Evolutionary conservation across 169 alveolate genomes (phyloP).

Genomic region (Blepharisma undulans): DNA sequence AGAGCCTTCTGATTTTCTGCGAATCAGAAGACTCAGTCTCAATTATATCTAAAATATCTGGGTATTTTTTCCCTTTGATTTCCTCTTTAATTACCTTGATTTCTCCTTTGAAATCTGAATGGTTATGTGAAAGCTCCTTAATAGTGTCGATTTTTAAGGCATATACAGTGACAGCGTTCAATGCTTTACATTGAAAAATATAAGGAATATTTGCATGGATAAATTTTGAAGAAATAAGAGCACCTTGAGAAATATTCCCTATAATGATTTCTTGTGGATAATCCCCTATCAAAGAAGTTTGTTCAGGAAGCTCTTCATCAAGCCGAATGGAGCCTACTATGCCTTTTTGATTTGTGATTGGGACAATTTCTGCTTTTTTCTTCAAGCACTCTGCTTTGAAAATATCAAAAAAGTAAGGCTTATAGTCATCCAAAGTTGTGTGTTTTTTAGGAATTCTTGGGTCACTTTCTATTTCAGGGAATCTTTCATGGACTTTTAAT

Average conservation of each 20-base stretch:
- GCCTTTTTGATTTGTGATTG: not conserved
- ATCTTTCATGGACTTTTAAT: not conserved
- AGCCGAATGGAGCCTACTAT: not conserved
- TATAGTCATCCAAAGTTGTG: not conserved
- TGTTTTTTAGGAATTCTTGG: not conserved
- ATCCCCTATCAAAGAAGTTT: conserved; percentile 19
- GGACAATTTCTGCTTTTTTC: conserved; percentile 20
- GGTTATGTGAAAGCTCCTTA: not conserved
- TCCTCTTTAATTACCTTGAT: not conserved
- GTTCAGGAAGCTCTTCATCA: not conserved
- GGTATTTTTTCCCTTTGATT: not conserved
- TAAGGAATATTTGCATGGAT: not conserved
- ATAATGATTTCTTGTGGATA: conserved; percentile 33
- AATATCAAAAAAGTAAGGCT: conserved; percentile 1
- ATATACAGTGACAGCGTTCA: not conserved
- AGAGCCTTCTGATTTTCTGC: not conserved
- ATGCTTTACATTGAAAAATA: conserved; percentile 26
- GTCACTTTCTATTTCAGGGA: not conserved
- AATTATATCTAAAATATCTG: not conserved
- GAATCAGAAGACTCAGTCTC: not conserved
- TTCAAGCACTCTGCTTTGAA: not conserved
- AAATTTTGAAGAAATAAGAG: not conserved
- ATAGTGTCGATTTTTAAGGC: not conserved
- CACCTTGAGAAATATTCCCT: not conserved
- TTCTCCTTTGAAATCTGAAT: not conserved